Base-by-base conservation (phyloP, 805 yeast species). In the Candida wancherniae region DNA sequence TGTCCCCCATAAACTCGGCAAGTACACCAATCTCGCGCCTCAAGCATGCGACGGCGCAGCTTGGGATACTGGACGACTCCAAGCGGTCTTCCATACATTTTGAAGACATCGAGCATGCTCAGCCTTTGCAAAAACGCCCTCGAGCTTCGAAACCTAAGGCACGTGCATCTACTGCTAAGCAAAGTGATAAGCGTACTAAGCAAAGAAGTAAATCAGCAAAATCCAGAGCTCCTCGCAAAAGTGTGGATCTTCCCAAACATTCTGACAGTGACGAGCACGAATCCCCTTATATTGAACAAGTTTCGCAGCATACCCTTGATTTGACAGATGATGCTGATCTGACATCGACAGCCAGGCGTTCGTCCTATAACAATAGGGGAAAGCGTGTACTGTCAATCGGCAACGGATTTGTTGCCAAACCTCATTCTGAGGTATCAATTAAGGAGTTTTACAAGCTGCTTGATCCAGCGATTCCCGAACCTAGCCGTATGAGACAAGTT, bases 321-420 rank as follows among this genome's bases (percentile, higher is more conserved):
- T 35, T 57, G 20, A 40, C 47, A 2, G 28, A 22, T 15, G 35
- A 37, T 11, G 8, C 16, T 5, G 34, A 28, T 13, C n/a, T 23
- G 13, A 28, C 31, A n/a, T 7, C 20, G 4, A 37, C 28, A 24
- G 31, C 24, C 9, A 31, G 42, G 20, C 29, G 42, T 11, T 34
- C 74, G 1, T 75, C 82, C 1, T 55, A 77, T 41, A 51, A 68
- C 22, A 69, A 71, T 31, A 60, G 92, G 19, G 92, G 92, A 6
- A 80, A 79, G 45, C 56, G 92, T 17, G 73, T 78, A 2, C 81
- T 84, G 48, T 78, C 87, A 0, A 71, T 82, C 5, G 87, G 88
- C 2, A 80, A 79, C 47, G 90, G 88, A 3, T 75, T 75, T 43
- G 65, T 63, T 2, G 84, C 80, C 0, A 70, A 69, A 18, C 88